Evolutionary conservation across 768 basidiomycete species (phyloP).

Genomic region (Termitomyces heimii): DNA sequence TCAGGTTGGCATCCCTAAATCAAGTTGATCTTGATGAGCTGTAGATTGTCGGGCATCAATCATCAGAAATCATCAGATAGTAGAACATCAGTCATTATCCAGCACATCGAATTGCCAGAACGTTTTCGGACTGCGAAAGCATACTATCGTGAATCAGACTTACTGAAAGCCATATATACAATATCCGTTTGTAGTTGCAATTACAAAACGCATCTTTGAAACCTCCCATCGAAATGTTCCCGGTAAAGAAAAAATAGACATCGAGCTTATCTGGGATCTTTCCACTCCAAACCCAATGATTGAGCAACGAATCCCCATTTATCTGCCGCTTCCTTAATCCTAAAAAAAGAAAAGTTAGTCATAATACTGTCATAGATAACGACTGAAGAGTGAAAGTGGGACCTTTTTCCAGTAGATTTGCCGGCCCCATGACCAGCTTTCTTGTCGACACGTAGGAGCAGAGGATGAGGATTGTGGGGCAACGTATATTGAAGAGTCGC

Average conservation of each 20-base stretch:
- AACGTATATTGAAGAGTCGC: constrained; percentile 69
- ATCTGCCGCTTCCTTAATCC: constrained; percentile 74
- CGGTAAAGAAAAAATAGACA: constrained; percentile 7
- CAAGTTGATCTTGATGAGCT: too few species aligned
- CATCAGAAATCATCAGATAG: too few species aligned
- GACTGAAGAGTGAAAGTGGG: not conserved
- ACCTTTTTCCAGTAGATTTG: constrained; percentile 70
- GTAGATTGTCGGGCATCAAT: too few species aligned
- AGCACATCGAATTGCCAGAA: not conserved
- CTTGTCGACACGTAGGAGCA: constrained; percentile 73
- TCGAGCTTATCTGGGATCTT: constrained; percentile 16
- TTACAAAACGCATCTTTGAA: not conserved
- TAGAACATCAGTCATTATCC: not conserved
- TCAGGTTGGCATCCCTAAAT: not conserved
- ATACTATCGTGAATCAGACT: not conserved
- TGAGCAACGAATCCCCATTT: constrained; percentile 67
- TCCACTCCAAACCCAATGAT: constrained; percentile 47
- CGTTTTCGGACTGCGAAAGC: not conserved
- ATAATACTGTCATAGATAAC: not conserved
- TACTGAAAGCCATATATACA: not conserved
- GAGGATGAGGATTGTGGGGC: constrained; percentile 63
- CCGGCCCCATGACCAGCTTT: constrained; percentile 81
- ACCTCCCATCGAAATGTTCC: constrained; percentile 1
- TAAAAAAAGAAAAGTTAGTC: constrained; percentile 24
- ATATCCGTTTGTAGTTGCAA: not conserved